Base-by-base conservation (phyloP, 805 yeast genomes). In the Ascoidea asiatica region DNA sequence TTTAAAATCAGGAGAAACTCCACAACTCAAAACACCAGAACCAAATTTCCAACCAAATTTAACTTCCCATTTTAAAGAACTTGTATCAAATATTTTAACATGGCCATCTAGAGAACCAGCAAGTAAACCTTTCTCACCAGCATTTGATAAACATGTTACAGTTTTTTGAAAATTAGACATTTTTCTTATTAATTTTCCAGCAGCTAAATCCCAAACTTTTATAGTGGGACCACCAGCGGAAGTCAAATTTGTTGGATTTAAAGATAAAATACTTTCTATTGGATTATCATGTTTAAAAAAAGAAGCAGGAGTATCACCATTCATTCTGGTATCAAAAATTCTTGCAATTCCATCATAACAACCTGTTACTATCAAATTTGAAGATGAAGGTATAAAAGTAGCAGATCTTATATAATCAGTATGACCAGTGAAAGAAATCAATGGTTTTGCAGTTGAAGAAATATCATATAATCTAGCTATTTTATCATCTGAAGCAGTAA, bases 31-130 rank as follows among this genome's bases (percentile, higher is more conserved):
- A 0, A 92, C 96, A 37, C 95, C 95, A 20, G 90, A 87, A 35
- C 96, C 95, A 57, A 84, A 90, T 63, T 89, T 90, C 97, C 97
- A 90, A 42, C 97, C 97, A 59, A 88, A 90, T 59, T 82, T 85
- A 48, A 90, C 95, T 48, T 81, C 83, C 86, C 90, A 89, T 53
- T 75, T 73, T 38, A 74, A 57, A 19, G 81, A 73, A 21, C 73
- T 64, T 37, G 85, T 75, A 61, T 89, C 97, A 59, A 90, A 86
- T 40, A 89, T 89, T 62, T 92, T 92, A 48, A 92, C 95, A 62
- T 92, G 98, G 19, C 98, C 98, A 63, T 92, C 98, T 46, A 92
- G 68, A 0, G 97, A 88, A 17, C 97, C 97, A 2, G 95, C 97
- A 23, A 92, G 65, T 40, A 92, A 66, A n/a, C 92, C 90, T 43